Base-by-base conservation (phyloP, 1,284 basidiomycete genomes). In the Flammula alnicola region DNA sequence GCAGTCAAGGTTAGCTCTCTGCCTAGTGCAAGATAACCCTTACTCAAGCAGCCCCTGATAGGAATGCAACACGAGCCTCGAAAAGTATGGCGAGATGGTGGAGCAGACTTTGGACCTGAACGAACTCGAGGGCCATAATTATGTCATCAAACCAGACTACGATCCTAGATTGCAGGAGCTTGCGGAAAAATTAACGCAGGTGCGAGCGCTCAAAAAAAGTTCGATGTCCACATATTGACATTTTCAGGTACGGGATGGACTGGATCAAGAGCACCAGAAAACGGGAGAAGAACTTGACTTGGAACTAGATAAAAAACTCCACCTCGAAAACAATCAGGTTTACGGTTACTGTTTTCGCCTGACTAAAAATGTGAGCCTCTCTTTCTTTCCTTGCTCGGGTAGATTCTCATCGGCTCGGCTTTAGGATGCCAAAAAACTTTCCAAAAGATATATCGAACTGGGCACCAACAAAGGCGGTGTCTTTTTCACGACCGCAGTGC, bases 291-390 rank as follows among this genome's bases (percentile, higher is more conserved):
- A 94, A 44, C 77, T 98, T 1, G 81, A 78, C 3, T 65, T 99
- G n/a, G 94, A 96, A 27, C 80, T 93, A 1, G 93, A 97, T 65
- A 97, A 98, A 75, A 98, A 98, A 72, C 75, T 99, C 14, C 95
- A 98, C 69, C 76, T 99, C 26, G 97, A 99, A 73, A 96, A 97
- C 63, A 93, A 91, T 53, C 80, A 83, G 50, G 81, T 85, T 4
- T 95, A 98, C 65, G 95, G 95, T 3, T 97, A 98, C 66, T 95
- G 92, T 62, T 91, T 99, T 72, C 78, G 97, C 17, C 71, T 99
- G 30, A 97, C 95, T 5, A 97, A 97, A 68, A 91, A 84, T 50
- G 92, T 93, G 67, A 30, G 82, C 79, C n/a, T 12, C 20, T 8
- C 12, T 11, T 25, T 35, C 7, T 35, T 16, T 23, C 0, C 42